These are phyloP conservation scores for Candida freyschussii DNA, from an alignment of 1,139 yeast species.

Conservation along the genomic window DNA sequence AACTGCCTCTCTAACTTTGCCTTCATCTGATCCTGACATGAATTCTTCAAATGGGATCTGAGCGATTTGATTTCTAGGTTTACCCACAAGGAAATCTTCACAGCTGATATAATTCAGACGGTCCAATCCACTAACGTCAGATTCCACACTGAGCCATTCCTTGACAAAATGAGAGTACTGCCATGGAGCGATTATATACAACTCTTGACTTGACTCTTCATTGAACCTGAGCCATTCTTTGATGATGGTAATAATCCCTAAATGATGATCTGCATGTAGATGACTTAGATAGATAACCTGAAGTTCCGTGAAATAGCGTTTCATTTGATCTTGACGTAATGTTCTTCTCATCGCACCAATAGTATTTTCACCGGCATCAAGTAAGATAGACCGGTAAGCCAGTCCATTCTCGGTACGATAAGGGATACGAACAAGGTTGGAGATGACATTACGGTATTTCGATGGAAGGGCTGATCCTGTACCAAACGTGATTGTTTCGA, in stretches of 20 bases:
- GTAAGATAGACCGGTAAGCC: slow-evolving; percentile 43
- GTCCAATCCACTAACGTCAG: slow-evolving; percentile 32
- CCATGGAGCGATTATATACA: slow-evolving; percentile 69
- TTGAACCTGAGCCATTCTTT: slow-evolving; percentile 56
- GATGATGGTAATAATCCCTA: slow-evolving; percentile 72
- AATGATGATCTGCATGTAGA: slow-evolving; percentile 95
- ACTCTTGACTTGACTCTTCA: slow-evolving; percentile 28
- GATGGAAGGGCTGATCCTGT: slow-evolving; percentile 95
- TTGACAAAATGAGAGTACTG: slow-evolving; percentile 60
- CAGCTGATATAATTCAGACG: slow-evolving; percentile 58
- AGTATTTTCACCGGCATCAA: slow-evolving; percentile 96
- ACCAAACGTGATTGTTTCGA: slow-evolving; percentile 77
- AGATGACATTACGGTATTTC: slow-evolving; percentile 75
- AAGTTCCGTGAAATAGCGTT: slow-evolving; percentile 46
- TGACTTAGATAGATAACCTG: slow-evolving; percentile 73
- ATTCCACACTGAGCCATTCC: slow-evolving; percentile 68
- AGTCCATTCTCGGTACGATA: slow-evolving; percentile 30
- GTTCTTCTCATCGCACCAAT: slow-evolving; percentile 66
- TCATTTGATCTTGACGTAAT: slow-evolving; percentile 43
- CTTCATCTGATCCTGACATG: slow-evolving; percentile 19
- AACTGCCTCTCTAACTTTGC: slow-evolving; percentile 10
- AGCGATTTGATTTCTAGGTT: slow-evolving; percentile 26
- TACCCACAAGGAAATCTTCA: slow-evolving; percentile 49
- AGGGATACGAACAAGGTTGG: slow-evolving; percentile 72
- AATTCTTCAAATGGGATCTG: slow-evolving; percentile 35